Conservation (phyloP, 495 filamentous ascomycete genomes). For the Durotheca rogersii region DNA sequence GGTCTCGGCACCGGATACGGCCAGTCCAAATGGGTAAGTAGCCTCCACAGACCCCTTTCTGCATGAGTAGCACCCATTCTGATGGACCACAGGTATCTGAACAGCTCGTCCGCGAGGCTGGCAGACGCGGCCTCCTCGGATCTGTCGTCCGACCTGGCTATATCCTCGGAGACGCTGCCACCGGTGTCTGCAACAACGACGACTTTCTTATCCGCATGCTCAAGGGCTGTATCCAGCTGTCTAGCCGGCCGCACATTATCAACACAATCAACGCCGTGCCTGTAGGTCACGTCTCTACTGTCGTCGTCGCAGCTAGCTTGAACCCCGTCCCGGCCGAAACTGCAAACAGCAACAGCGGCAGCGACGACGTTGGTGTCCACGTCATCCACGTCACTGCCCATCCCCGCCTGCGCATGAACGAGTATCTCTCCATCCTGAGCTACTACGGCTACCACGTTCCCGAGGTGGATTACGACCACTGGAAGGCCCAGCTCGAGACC, state of each 20-base stretch:
- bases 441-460: conserved; percentile 83
- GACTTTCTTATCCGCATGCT: conserved; percentile 90
- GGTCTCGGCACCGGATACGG: conserved; percentile 76
- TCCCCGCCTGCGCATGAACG: conserved; percentile 75
- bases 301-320: conserved; percentile 73
- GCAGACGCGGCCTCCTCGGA: conserved; percentile 71
- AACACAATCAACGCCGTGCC: conserved; percentile 94
- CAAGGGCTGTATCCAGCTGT: conserved; percentile 85
- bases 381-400: conserved; percentile 71
- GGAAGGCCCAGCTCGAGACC: no score
- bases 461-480: no score
- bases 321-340: conserved; percentile 59
- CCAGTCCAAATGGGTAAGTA: conserved; percentile 79
- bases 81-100: conserved; percentile 67
- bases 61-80: no score
- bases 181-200: conserved; percentile 78
- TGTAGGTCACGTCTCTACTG: conserved; percentile 76
- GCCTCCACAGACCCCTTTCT: no score
- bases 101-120: conserved; percentile 78
- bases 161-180: conserved; percentile 70
- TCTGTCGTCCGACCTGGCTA: conserved; percentile 85
- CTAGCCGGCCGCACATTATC: conserved; percentile 67
- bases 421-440: conserved; percentile 70
- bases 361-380: no score
- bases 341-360: no score